Evolutionary conservation across 768 basidiomycete genomes (phyloP).

Genomic region (Mycena filopes): DNA sequence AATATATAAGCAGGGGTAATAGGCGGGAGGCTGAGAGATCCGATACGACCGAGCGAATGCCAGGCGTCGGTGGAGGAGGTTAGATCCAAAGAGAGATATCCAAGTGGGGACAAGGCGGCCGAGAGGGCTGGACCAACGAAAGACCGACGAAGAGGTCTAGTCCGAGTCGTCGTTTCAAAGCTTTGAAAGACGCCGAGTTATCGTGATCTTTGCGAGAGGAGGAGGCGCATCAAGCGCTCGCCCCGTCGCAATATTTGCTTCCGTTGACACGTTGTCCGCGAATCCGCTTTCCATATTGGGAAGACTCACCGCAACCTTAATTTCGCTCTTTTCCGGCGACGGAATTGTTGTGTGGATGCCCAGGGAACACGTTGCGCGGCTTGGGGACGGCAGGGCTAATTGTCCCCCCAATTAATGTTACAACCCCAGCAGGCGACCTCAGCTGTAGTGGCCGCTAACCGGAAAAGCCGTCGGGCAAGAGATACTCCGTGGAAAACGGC

Average conservation of each 20-base stretch:
- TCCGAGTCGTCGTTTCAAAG: background rate
- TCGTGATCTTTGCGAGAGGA: background rate
- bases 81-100: conserved; percentile 7
- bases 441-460: background rate
- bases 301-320: conserved; percentile 17
- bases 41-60: background rate
- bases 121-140: background rate
- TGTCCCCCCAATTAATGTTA: background rate
- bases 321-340: conserved; percentile 6
- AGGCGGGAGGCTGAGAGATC: background rate
- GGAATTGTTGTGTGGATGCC: background rate
- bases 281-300: conserved; percentile 1
- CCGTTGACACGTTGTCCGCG: conserved; percentile 3
- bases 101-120: background rate
- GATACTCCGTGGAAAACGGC: conserved; percentile 17
- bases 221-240: conserved; percentile 7
- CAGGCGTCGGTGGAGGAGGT: background rate
- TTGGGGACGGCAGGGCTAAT: background rate
- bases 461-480: too few species aligned
- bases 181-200: background rate
- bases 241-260: background rate
- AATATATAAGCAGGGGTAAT: conserved; percentile 3
- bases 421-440: background rate
- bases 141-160: background rate
- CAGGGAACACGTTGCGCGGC: conserved; percentile 12